Conservation (phyloP, 106 monocot species). For the Phalaenopsis aphrodite region DNA sequence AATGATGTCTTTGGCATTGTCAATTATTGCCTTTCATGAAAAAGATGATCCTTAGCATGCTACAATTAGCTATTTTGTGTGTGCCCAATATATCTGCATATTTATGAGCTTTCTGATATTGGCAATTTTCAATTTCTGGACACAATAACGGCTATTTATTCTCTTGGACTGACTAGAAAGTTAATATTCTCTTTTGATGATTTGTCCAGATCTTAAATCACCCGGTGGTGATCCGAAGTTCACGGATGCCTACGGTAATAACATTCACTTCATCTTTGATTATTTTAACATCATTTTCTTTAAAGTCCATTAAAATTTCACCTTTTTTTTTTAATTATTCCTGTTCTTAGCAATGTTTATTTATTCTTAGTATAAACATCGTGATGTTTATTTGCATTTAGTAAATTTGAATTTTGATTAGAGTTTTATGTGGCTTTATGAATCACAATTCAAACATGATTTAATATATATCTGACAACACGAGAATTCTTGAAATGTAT, state of each 20-base stretch:
- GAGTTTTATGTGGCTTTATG: too few species aligned
- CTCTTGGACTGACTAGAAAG: neutral
- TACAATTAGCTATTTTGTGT: neutral
- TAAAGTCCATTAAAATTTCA: neutral
- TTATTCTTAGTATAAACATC: neutral
- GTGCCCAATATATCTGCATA: neutral
- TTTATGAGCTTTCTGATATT: neutral
- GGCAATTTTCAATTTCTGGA: neutral
- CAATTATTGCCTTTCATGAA: neutral
- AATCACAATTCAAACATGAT: too few species aligned
- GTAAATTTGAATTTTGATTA: too few species aligned
- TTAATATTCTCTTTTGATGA: neutral
- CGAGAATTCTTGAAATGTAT: too few species aligned
- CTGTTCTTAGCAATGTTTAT: neutral
- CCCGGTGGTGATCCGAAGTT: conserved; percentile 57
- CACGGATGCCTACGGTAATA: conserved; percentile 78
- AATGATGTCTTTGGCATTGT: neutral
- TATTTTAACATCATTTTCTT: neutral
- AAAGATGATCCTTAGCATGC: conserved; percentile 1
- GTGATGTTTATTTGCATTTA: neutral
- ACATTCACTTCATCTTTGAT: neutral
- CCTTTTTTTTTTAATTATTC: neutral
- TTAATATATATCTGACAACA: too few species aligned
- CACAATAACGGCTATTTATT: neutral
- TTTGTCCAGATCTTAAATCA: conserved; percentile 58